Evolutionary conservation across 2,329 filamentous ascomycete species (phyloP).

Genomic region (Domatiomyces globalis): DNA sequence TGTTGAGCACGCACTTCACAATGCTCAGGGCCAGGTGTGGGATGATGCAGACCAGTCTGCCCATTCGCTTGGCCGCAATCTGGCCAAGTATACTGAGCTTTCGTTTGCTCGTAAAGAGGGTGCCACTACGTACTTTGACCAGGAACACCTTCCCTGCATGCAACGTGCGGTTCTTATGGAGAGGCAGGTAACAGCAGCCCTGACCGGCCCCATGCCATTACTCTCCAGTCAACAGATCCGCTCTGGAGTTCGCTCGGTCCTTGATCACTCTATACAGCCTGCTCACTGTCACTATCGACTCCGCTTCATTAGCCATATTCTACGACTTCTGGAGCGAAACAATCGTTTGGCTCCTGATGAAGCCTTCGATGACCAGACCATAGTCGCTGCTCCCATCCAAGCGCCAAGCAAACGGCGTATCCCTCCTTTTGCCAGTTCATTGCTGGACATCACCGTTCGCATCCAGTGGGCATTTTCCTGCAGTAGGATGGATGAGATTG

Average conservation of each 20-base stretch:
- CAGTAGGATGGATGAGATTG: neutral
- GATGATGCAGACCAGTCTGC: constrained; percentile 24
- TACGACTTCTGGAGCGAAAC: constrained; percentile 15
- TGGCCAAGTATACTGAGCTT: constrained; percentile 3
- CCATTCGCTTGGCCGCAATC: constrained; percentile 26
- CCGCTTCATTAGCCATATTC: neutral
- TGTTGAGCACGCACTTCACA: constrained; percentile 17
- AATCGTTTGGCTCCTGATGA: constrained; percentile 23
- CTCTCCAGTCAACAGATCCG: neutral
- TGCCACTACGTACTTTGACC: constrained; percentile 7
- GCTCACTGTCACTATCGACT: neutral
- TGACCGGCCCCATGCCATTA: neutral
- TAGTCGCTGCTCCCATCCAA: neutral
- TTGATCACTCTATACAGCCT: neutral
- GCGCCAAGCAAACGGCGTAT: neutral
- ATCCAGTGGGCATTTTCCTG: neutral
- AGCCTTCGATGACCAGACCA: neutral
- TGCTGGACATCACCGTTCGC: neutral
- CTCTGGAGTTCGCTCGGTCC: neutral
- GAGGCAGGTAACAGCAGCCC: constrained; percentile 8
- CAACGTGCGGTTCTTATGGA: constrained; percentile 15
- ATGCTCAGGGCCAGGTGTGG: constrained; percentile 20
- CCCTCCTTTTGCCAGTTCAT: neutral
- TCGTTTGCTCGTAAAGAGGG: neutral
- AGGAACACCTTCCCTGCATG: constrained; percentile 5